phyloP scores from a whole-genome alignment of 371 early-diverging fungal genomes.

The Caulochytrium protostelioides region DNA sequence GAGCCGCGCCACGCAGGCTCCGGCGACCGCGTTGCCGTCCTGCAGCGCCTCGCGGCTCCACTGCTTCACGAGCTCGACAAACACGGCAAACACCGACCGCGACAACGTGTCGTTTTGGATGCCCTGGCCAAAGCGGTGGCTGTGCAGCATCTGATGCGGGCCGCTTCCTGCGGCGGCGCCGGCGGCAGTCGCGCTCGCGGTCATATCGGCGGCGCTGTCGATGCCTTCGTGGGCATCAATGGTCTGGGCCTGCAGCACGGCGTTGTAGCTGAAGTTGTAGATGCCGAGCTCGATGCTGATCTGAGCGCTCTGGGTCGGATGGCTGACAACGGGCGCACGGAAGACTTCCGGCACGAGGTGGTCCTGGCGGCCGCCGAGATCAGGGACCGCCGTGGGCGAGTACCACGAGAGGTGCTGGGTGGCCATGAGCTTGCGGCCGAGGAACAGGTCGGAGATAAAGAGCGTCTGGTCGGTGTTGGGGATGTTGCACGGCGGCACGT shows the following conservation, averaged over 20 bases:
- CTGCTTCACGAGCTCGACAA: neutral
- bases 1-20: too few relatives aligned
- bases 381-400: conserved; percentile 53
- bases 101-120: neutral
- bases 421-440: conserved; percentile 48
- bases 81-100: neutral
- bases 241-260: conserved; percentile 37
- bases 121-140: neutral
- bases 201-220: conserved; percentile 10
- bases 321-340: too few relatives aligned
- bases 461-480: conserved; percentile 46
- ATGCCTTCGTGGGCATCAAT: conserved; percentile 60
- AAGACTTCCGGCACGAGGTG: too few relatives aligned
- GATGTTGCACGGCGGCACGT: conserved; percentile 78
- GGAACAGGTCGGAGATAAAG: conserved; percentile 58
- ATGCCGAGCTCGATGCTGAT: too few relatives aligned
- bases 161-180: too few relatives aligned
- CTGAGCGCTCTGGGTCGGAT: too few relatives aligned
- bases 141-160: neutral
- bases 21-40: too few relatives aligned
- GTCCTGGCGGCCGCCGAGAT: conserved; percentile 72
- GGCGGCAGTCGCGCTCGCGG: neutral
- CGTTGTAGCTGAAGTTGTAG: too few relatives aligned
- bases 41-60: too few relatives aligned
- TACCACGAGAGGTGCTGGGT: conserved; percentile 78